Evolutionary conservation across 2,329 filamentous ascomycete genomes (phyloP), one percentile per base, ranked within the genome.

Genomic region (Trichoderma sp.): DNA sequence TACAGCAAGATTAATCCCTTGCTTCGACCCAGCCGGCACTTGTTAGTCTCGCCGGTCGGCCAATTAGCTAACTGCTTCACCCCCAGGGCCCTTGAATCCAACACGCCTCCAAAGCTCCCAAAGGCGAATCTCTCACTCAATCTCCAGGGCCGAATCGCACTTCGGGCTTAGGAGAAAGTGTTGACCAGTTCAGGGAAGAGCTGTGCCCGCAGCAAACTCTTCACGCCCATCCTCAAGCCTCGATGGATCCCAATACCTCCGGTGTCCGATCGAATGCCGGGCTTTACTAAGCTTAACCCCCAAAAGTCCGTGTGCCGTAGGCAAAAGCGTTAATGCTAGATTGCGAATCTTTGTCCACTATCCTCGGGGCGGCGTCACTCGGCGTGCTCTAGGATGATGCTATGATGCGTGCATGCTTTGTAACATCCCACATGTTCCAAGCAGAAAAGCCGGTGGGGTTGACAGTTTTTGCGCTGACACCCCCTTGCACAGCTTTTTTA

Each of bases 271-370:
- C 15, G 13, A 68, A 43, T 59, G 9, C 39, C 57, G 53, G 55
- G 55, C 39, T 62, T 68, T 68, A 32, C 65, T 68, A 68, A 36
- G 66, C 66, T 62, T 68, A 61, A 68, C 26, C 36, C n/a, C 53
- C 55, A 59, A 68, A 68, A 68, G 20, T 68, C 66, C 57, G 66
- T 17, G 36, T n/a, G n/a, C n/a, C n/a, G n/a, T n/a, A n/a, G n/a
- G n/a, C n/a, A n/a, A n/a, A n/a, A n/a, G n/a, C n/a, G n/a, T n/a
- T n/a, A 39, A 62, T 32, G 43, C 28, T n/a, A 58, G 15, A 28
- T 55, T 26, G 23, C 47, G n/a, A 13, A 15, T 26, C 20, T 20
- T 50, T 50, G 47, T 20, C 53, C 61, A n/a, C 61, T 32, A 53
- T 32, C 28, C n/a, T 43, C 39, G 62, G 26, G 17, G 11, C 28